These are phyloP conservation scores for Polyplosphaeria fusca DNA, from an alignment of 495 filamentous ascomycete species.

Conservation along the genomic window DNA sequence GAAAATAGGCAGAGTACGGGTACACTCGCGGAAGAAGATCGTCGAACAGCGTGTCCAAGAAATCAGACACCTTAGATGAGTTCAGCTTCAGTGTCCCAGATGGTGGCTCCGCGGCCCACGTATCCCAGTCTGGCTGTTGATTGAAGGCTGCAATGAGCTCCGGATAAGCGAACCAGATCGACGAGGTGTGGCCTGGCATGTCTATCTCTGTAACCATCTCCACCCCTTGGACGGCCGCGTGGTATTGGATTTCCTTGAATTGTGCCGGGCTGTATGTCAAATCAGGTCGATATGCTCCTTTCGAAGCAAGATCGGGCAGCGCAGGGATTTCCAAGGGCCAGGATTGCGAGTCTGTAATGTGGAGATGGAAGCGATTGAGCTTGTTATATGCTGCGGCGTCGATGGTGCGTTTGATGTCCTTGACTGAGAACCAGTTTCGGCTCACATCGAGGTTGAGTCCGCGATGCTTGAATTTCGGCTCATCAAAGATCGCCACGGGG, in stretches of 20 bases:
- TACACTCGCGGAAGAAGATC: constrained; percentile 70
- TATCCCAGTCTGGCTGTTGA: constrained; percentile 60
- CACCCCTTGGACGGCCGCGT: constrained; percentile 64
- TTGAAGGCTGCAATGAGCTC: constrained; percentile 72
- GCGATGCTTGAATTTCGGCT: constrained; percentile 66
- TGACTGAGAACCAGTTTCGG: constrained; percentile 60
- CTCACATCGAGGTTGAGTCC: constrained; percentile 72
- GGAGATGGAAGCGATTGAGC: constrained; percentile 73
- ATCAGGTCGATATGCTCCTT: constrained; percentile 63
- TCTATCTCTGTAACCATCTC: constrained; percentile 76
- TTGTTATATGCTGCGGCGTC: constrained; percentile 73
- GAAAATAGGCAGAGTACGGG: constrained; percentile 68
- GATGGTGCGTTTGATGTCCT: constrained; percentile 64
- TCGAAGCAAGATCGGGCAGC: constrained; percentile 62
- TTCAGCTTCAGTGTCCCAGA: constrained; percentile 74
- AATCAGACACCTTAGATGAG: constrained; percentile 58
- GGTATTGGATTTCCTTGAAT: constrained; percentile 61
- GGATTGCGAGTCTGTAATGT: constrained; percentile 77
- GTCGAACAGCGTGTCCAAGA: constrained; percentile 63
- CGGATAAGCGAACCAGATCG: constrained; percentile 61
- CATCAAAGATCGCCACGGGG: constrained; percentile 63
- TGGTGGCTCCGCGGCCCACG: constrained; percentile 70
- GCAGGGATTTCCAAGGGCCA: constrained; percentile 78
- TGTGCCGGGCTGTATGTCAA: constrained; percentile 63
- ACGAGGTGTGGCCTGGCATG: constrained; percentile 73